Evolutionary conservation across 164 flowering plant genomes (phyloP), one percentile per base, ranked within the genome.

Genomic region (Kingdonia uniflora): DNA sequence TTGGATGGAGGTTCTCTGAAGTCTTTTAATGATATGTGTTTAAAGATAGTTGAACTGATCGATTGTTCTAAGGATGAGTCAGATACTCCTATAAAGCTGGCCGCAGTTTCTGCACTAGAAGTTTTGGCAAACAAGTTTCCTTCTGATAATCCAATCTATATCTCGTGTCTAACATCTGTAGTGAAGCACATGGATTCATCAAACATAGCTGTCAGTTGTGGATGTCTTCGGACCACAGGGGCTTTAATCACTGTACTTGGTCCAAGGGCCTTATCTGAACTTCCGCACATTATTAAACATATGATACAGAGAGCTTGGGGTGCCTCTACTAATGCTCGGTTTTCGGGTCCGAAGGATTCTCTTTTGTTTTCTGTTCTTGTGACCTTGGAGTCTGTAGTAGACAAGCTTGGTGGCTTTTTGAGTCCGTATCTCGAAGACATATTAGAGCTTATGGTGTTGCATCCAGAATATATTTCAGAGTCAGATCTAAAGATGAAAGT

Each of bases 371-470:
- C 91, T 59, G 19, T 84, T 65, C 81, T 85, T 29, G 51, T 73
- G 19, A 54, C 75, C 42, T 64, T 91, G 63, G 95, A 82, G 72
- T 90, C 96, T 33, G 68, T 82, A 46, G 53, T 85, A 1, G 78
- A 75, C 59, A 84, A 80, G 72, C 85, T 91, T 55, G 96, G 95
- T 68, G 71, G 77, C 17, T 91, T 91, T 60, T 26, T 87, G n/a
- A 91, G 70, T 49, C 98, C 96, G n/a, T 87, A 84, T 67, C 83
- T 91, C 58, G 71, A 67, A 47, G 84, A 82, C 48, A 74, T 91
- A 14, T 14, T 79, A 22, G 66, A 72, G 51, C 69, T 91, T 52
- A 0, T 91, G 71, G 80, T 87, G 55, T 66, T 84, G 63, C 67
- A 56, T 66, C 81, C 76, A 29, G 69, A 70, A 55, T 80, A 62